These are phyloP conservation scores for Colletotrichum truncatum DNA, from an alignment of 2,329 filamentous ascomycete species.

Conservation along the genomic window DNA sequence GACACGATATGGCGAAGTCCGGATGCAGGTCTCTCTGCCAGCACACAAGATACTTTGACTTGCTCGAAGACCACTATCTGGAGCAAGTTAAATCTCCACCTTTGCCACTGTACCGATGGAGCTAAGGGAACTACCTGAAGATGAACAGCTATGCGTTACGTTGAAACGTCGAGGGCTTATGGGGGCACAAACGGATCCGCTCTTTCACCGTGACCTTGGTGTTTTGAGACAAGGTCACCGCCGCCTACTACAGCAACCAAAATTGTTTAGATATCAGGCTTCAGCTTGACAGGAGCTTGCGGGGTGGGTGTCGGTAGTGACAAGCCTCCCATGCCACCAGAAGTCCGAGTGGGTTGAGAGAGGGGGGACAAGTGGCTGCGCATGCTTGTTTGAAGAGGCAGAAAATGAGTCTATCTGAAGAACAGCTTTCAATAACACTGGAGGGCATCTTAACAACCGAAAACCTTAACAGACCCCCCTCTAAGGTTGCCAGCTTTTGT, in stretches of 20 bases:
- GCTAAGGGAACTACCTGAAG: constrained; percentile 40
- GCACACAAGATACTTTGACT: no score
- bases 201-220: constrained; percentile 63
- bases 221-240: constrained; percentile 37
- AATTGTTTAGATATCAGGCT: constrained; percentile 40
- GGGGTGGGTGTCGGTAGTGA: constrained; percentile 44
- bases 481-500: constrained; percentile 79
- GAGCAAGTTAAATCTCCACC: no score
- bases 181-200: constrained; percentile 86
- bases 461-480: constrained; percentile 67
- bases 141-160: no score
- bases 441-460: constrained; percentile 56
- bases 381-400: not conserved
- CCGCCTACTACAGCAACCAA: constrained; percentile 51
- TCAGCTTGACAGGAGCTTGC: not conserved
- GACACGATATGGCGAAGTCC: no score
- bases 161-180: constrained; percentile 87
- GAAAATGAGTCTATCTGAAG: not conserved
- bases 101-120: no score
- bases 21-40: no score
- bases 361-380: no score
- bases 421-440: not conserved
- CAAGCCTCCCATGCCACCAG: constrained; percentile 45
- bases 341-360: constrained; percentile 43
- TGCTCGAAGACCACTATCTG: no score